Base-by-base conservation (phyloP, 768 basidiomycete genomes). In the Collybia sordida region DNA sequence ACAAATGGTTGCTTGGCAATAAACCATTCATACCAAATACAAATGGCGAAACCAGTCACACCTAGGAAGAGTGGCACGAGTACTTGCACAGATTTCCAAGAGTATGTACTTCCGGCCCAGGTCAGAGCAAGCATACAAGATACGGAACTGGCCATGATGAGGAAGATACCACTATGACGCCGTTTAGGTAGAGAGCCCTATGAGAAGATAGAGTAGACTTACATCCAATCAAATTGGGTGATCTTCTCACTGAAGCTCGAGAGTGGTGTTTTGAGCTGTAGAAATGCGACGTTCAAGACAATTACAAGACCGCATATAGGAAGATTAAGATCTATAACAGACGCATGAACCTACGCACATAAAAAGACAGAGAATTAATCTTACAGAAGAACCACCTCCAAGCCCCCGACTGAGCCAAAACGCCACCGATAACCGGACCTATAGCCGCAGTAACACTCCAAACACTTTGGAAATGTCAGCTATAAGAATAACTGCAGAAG, bases 21-120 rank as follows among this genome's bases (percentile, higher is more conserved):
- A 2, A 17, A 53, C 1, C 51, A 54, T 50, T 82, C 81, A 50
- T 75, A 74, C 3, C 60, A 23, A 1, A 81, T 21, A 53, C 77
- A 80, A 0, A 40, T 48, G 0, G 49, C 59, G 3, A 83, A 45
- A 1, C 71, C 72, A 12, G 63, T 36, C 3, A 73, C 3, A 0
- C 81, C 81, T 19, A 79, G 27, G n/a, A 72, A 52, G 1, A 82
- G 62, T 0, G 79, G 76, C 1, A 67, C 65, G n/a, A 82, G 61
- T 9, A 79, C 68, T 1, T 53, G 54, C 12, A 57, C 61, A 0
- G 72, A 73, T 3, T 48, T 50, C 80, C 81, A 83, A 0, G 72
- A 42, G 49, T 70, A 75, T 0, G 57, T 53, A 18, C 70, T 59
- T 1, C 81, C 80, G n/a, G 72, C 80, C 72, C 73, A 80, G 1